A percentile compares a stretch with the other conserved stretches of the same genome.
Evolutionary conservation across 1,284 basidiomycete genomes (phyloP).

Genomic region (Microbotryum lychnidis-dioicae): DNA sequence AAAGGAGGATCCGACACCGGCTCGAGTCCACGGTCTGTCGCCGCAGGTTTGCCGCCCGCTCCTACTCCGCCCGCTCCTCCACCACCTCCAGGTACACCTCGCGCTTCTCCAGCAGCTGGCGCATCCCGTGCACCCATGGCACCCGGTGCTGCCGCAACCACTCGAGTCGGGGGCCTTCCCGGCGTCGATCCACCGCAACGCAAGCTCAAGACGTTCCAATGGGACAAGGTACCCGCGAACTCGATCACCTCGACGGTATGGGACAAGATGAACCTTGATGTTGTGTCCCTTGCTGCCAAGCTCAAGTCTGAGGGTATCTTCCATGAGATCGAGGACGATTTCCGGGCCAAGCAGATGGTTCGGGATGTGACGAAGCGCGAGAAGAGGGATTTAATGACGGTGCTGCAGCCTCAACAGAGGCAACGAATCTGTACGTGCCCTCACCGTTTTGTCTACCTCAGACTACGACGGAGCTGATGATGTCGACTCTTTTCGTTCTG

Average conservation of each 20-base stretch:
- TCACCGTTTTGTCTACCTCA: no score
- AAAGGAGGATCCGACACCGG: background rate
- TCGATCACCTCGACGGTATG: slow-evolving; percentile 80
- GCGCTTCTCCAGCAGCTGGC: slow-evolving; percentile 31
- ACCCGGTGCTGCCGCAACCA: background rate
- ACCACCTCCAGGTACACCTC: slow-evolving; percentile 27
- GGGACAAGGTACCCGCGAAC: slow-evolving; percentile 86
- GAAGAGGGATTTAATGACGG: slow-evolving; percentile 40
- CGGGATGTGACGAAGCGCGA: slow-evolving; percentile 43
- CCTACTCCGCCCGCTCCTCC: slow-evolving; percentile 39
- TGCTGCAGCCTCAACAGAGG: slow-evolving; percentile 18
- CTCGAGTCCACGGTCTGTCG: no score
- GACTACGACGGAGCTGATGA: background rate
- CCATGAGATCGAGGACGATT: slow-evolving; percentile 95
- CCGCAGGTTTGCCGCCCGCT: slow-evolving; percentile 29
- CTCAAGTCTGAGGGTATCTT: slow-evolving; percentile 78
- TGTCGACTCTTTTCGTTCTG: background rate
- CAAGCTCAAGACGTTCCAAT: slow-evolving; percentile 97
- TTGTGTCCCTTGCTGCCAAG: slow-evolving; percentile 36
- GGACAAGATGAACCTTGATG: slow-evolving; percentile 55
- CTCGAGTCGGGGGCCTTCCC: background rate
- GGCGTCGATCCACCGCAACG: slow-evolving; percentile 41
- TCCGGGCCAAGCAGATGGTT: slow-evolving; percentile 91
- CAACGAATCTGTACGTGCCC: slow-evolving; percentile 28
- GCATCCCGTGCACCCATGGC: background rate